Percentiles rank a stretch among this genome's conserved stretches.
Evolutionary conservation across 192 early-diverging fungal species (phyloP).

Genomic region (Funneliformis geosporum): DNA sequence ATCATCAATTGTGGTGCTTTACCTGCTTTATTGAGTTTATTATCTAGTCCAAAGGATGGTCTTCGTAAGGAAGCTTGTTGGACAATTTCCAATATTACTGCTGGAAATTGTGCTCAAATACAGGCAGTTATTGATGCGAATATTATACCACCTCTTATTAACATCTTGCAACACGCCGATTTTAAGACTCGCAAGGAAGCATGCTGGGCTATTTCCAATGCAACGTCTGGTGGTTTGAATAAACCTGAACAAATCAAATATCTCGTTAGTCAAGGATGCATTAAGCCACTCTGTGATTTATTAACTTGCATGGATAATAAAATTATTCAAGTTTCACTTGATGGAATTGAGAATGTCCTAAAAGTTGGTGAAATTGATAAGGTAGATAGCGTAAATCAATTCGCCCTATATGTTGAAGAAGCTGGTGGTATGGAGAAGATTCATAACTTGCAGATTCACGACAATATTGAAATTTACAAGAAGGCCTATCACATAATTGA

Average conservation of each 20-base stretch:
- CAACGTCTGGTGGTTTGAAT: slow-evolving; percentile 89
- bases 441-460: slow-evolving; percentile 91
- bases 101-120: slow-evolving; percentile 91
- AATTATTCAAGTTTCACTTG: slow-evolving; percentile 95
- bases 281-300: slow-evolving; percentile 95
- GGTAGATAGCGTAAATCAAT: slow-evolving; percentile 74
- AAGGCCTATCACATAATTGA: slow-evolving; percentile 96
- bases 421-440: slow-evolving; percentile 95
- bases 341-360: slow-evolving; percentile 96
- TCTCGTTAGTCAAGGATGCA: slow-evolving; percentile 89
- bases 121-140: slow-evolving; percentile 94
- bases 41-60: slow-evolving; percentile 87
- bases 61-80: slow-evolving; percentile 99
- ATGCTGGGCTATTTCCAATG: slow-evolving; percentile 99
- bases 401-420: slow-evolving; percentile 89
- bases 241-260: slow-evolving; percentile 94
- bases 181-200: slow-evolving; percentile 99
- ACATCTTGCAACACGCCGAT: slow-evolving; percentile 84
- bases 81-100: slow-evolving; percentile 99
- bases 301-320: slow-evolving; percentile 90
- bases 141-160: slow-evolving; percentile 88
- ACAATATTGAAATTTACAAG: slow-evolving; percentile 94
- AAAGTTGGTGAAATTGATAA: slow-evolving; percentile 86
- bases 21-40: slow-evolving; percentile 74
- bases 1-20: slow-evolving; percentile 91